phyloP scores from a whole-genome alignment of 164 flowering plant species.

The Sedum album region DNA sequence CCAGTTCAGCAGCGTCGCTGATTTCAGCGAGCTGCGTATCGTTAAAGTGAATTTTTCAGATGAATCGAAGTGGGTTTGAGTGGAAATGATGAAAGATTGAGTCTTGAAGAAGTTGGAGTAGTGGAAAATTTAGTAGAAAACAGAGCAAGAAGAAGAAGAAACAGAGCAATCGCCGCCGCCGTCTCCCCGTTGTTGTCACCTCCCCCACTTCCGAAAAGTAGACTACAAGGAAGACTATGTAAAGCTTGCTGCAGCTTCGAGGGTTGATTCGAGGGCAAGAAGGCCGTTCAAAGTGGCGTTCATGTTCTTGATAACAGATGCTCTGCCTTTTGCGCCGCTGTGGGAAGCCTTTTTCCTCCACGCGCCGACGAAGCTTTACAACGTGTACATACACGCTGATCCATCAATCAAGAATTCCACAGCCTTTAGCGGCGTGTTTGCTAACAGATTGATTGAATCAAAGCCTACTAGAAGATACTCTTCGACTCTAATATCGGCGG shows the following conservation, averaged over 20 bases:
- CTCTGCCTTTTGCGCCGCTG: slow-evolving; percentile 61
- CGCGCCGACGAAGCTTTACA: slow-evolving; percentile 33
- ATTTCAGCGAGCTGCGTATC: background rate
- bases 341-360: slow-evolving; percentile 55
- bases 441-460: slow-evolving; percentile 39
- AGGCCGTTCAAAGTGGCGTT: slow-evolving; percentile 49
- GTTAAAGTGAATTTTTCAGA: background rate
- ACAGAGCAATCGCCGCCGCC: slow-evolving; percentile 1
- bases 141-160: background rate
- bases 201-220: slow-evolving; percentile 10
- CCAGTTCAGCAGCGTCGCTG: background rate
- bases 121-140: background rate
- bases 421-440: slow-evolving; percentile 51
- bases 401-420: slow-evolving; percentile 31
- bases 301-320: slow-evolving; percentile 61
- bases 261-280: slow-evolving; percentile 25
- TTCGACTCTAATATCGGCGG: slow-evolving; percentile 59
- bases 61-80: background rate
- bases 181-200: slow-evolving; percentile 12
- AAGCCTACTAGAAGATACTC: slow-evolving; percentile 53
- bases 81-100: background rate
- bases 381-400: slow-evolving; percentile 65
- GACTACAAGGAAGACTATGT: slow-evolving; percentile 27
- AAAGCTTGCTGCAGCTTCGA: slow-evolving; percentile 35
- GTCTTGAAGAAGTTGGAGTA: background rate